phyloP scores from a whole-genome alignment of 2,329 filamentous ascomycete species.

The Zarea fungicola region DNA sequence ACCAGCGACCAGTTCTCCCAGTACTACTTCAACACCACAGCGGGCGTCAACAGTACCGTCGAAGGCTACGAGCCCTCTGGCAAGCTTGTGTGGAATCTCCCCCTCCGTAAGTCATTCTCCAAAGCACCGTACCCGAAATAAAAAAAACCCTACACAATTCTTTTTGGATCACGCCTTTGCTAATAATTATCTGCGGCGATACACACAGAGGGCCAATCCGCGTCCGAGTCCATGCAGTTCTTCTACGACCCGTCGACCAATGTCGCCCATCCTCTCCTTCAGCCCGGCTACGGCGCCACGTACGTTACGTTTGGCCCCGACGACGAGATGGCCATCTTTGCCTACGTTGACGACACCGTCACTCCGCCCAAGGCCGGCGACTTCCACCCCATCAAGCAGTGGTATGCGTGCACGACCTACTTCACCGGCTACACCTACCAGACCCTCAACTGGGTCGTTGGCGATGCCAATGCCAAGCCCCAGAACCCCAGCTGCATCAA shows the following conservation, averaged over 20 bases:
- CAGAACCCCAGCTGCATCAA: constrained; percentile 12
- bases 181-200: not conserved
- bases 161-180: too few species aligned
- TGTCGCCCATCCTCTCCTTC: constrained; percentile 10
- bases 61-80: not conserved
- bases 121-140: too few species aligned
- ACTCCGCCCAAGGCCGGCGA: constrained; percentile 3
- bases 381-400: constrained; percentile 6
- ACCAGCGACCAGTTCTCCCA: not conserved
- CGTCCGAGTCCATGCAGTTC: constrained; percentile 10
- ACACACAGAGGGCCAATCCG: not conserved
- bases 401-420: constrained; percentile 10
- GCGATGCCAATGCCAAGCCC: constrained; percentile 7
- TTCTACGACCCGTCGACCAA: constrained; percentile 9
- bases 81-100: constrained; percentile 12
- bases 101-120: not conserved
- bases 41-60: not conserved
- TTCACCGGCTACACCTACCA: constrained; percentile 10
- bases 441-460: constrained; percentile 10
- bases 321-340: constrained; percentile 9
- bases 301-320: constrained; percentile 1
- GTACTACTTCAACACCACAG: constrained; percentile 12
- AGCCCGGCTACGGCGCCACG: constrained; percentile 3
- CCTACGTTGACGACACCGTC: constrained; percentile 12
- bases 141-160: too few species aligned